These are phyloP conservation scores for Knufia fluminis DNA, from an alignment of 2,329 filamentous ascomycete species.

Conservation along the genomic window DNA sequence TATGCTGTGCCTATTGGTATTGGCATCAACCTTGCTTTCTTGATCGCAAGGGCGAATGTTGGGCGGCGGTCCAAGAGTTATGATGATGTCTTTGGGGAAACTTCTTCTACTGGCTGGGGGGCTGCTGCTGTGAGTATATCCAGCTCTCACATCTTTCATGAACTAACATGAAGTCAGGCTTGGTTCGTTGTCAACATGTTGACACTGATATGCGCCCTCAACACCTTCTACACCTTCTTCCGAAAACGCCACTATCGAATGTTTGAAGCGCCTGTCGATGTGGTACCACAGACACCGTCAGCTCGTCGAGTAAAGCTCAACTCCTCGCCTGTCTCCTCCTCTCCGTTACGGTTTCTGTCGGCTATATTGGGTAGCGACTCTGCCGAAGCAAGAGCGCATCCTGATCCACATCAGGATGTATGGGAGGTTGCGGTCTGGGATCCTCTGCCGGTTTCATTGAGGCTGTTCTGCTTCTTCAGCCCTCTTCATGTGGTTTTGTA, in stretches of 20 bases:
- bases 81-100: constrained; percentile 81
- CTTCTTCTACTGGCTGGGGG: constrained; percentile 53
- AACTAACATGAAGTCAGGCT: constrained; percentile 40
- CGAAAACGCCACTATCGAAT: constrained; percentile 80
- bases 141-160: constrained; percentile 3
- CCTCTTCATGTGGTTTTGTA: constrained; percentile 89
- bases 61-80: constrained; percentile 43
- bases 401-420: constrained; percentile 72
- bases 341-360: constrained; percentile 67
- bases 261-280: constrained; percentile 78
- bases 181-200: constrained; percentile 64
- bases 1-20: constrained; percentile 70
- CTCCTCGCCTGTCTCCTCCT: constrained; percentile 67
- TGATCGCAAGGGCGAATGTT: constrained; percentile 74
- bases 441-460: constrained; percentile 71
- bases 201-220: constrained; percentile 56
- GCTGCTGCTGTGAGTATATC: constrained; percentile 49
- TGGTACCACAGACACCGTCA: constrained; percentile 67
- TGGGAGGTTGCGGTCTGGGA: constrained; percentile 96
- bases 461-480: constrained; percentile 82
- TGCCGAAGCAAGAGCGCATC: constrained; percentile 75
- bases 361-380: constrained; percentile 58
- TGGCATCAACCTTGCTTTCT: constrained; percentile 65
- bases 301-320: constrained; percentile 82
- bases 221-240: constrained; percentile 72